Conservation (phyloP, 495 filamentous ascomycete genomes). For the Talaromyces trachyspermus region DNA sequence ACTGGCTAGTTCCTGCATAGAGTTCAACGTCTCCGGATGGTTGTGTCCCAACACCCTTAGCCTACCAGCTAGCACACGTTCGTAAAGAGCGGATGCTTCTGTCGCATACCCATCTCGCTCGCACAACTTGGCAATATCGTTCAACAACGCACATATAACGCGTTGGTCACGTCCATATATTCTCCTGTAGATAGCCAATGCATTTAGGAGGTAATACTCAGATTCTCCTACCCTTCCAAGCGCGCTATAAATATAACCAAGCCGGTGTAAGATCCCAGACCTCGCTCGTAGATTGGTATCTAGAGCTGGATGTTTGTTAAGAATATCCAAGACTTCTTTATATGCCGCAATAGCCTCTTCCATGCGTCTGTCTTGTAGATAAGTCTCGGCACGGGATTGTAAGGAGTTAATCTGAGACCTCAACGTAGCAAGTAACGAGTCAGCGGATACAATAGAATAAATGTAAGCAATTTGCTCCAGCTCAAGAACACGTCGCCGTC, state of each 20-base stretch:
- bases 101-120: constrained; percentile 25
- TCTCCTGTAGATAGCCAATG: constrained; percentile 21
- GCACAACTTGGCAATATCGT: constrained; percentile 22
- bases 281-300: constrained; percentile 19
- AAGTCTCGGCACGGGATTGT: constrained; percentile 11
- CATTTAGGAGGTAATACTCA: constrained; percentile 21
- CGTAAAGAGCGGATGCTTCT: constrained; percentile 24
- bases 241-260: constrained; percentile 20
- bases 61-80: constrained; percentile 24
- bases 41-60: constrained; percentile 23
- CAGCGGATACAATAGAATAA: constrained; percentile 7
- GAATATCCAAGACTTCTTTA: constrained; percentile 18
- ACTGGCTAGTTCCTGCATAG: constrained; percentile 25
- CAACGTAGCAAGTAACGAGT: constrained; percentile 1
- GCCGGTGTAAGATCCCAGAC: constrained; percentile 18
- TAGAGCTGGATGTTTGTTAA: constrained; percentile 15
- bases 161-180: constrained; percentile 20
- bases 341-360: constrained; percentile 18
- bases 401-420: constrained; percentile 5
- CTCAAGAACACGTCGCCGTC: constrained; percentile 21
- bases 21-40: constrained; percentile 23
- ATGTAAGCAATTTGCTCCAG: constrained; percentile 24
- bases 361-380: constrained; percentile 15
- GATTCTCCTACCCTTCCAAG: constrained; percentile 19
- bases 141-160: constrained; percentile 20